Percentiles rank a stretch among this genome's conserved stretches.
phyloP scores from a whole-genome alignment of 345 rosid genomes.

The Eucalyptus sp. region DNA sequence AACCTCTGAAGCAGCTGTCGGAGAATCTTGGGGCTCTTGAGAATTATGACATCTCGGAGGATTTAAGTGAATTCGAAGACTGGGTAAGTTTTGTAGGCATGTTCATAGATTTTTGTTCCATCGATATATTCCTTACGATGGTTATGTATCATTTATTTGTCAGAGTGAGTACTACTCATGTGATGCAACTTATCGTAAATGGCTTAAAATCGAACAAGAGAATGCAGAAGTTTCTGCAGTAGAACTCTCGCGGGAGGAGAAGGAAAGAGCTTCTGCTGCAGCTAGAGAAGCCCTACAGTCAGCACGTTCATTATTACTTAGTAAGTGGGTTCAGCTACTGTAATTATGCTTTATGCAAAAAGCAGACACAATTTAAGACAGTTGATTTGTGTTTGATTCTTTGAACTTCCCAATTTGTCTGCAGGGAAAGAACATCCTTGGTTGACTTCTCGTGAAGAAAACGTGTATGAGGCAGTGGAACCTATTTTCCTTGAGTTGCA shows the following conservation, averaged over 20 bases:
- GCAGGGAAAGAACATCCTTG: slow-evolving; percentile 65
- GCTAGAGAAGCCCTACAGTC: slow-evolving; percentile 60
- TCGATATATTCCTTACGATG: neutral
- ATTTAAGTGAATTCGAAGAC: slow-evolving; percentile 82
- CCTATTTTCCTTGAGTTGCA: slow-evolving; percentile 73
- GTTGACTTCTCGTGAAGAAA: slow-evolving; percentile 56
- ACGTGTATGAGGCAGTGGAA: slow-evolving; percentile 29
- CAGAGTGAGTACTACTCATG: slow-evolving; percentile 92
- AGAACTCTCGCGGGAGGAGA: slow-evolving; percentile 76
- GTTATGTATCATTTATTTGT: neutral
- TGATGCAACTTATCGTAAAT: slow-evolving; percentile 90
- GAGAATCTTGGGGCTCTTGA: slow-evolving; percentile 47
- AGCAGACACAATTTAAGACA: neutral
- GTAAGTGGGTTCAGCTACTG: slow-evolving; percentile 8
- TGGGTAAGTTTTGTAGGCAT: slow-evolving; percentile 44
- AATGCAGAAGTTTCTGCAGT: slow-evolving; percentile 54
- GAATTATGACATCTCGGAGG: slow-evolving; percentile 52
- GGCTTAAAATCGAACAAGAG: slow-evolving; percentile 80
- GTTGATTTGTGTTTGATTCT: neutral
- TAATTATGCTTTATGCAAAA: neutral
- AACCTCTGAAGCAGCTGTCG: slow-evolving; percentile 92
- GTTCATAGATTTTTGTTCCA: neutral
- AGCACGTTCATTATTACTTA: slow-evolving; percentile 44
- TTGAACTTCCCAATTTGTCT: neutral
- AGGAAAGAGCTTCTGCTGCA: slow-evolving; percentile 42